Evolutionary conservation across 2,329 filamentous ascomycete genomes (phyloP).

Genomic region (Clarireedia homoeocarpa): DNA sequence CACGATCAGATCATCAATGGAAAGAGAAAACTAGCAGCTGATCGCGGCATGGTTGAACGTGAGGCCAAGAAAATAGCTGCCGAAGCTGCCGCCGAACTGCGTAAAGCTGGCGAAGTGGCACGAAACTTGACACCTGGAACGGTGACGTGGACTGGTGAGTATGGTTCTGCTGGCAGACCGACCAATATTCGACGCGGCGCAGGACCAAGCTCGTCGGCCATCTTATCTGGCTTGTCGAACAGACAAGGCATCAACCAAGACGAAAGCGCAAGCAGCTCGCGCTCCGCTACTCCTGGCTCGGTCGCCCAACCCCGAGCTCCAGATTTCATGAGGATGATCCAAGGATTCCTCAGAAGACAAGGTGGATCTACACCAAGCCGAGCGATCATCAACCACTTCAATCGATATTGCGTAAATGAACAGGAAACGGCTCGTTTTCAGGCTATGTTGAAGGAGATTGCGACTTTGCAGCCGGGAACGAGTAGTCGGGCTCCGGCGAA

Average conservation of each 20-base stretch:
- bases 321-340: conserved; percentile 66
- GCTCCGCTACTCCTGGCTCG: conserved; percentile 37
- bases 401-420: conserved; percentile 63
- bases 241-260: conserved; percentile 37
- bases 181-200: conserved; percentile 38
- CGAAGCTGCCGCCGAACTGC: conserved; percentile 68
- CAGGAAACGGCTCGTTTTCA: conserved; percentile 74
- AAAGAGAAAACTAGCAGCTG: conserved; percentile 61
- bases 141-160: conserved; percentile 87
- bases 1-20: conserved; percentile 87
- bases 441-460: conserved; percentile 68
- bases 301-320: conserved; percentile 39
- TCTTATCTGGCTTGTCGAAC: conserved; percentile 50
- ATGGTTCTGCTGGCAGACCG: conserved; percentile 69
- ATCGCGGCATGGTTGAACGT: conserved; percentile 68
- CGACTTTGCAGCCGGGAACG: conserved; percentile 48
- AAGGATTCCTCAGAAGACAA: conserved; percentile 69
- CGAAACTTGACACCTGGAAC: conserved; percentile 69
- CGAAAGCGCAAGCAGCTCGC: conserved; percentile 37
- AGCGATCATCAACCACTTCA: conserved; percentile 85
- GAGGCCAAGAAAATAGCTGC: conserved; percentile 77
- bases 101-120: conserved; percentile 64
- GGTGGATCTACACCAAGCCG: conserved; percentile 75
- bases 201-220: conserved; percentile 45
- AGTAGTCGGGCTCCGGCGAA: conserved; percentile 25